Base-by-base conservation (phyloP, 768 basidiomycete genomes). In the Rhodotorula toruloides region DNA sequence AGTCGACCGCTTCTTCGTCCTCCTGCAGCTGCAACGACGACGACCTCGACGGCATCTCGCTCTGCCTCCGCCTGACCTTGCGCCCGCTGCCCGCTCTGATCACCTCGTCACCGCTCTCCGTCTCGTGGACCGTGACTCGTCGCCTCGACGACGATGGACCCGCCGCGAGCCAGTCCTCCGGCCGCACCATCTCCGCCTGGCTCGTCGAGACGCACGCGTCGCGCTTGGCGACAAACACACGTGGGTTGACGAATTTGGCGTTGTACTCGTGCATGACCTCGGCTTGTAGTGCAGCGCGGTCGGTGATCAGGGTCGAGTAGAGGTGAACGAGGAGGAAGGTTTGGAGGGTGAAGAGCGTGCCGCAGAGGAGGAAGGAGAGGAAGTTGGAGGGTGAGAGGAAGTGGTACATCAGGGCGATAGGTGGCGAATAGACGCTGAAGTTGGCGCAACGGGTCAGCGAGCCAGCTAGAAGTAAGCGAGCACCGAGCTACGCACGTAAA, bases 211-310 rank as follows among this genome's bases (percentile, higher is more conserved):
- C 58, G 22, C 42, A 44, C 0, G 47, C 58, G 31, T 71, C 70
- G 14, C 62, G 58, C 40, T 71, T 71, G 22, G 53, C 50, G 4
- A 43, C 58, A 19, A 71, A 71, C 32, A 71, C 53, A 37, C 58
- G 53, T 16, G 69, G 69, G 57, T 70, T 44, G n/a, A 70, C 64
- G 29, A 68, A 68, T 31, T 58, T 63, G 40, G 67, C 54, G 54
- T 71, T 71, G 65, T 71, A 71, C 58, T 71, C 70, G 70, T 70
- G 65, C 65, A 72, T 70, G n/a, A 69, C 65, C 48, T 73, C 67
- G 39, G 48, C 36, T 40, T 58, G 53, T 16, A 75, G 56, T 47
- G 58, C 48, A 44, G 61, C 58, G 49, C 65, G 70, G 50, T 70
- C 70, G n/a, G 47, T 37, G 25, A 71, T 36, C 27, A 71, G 52